These are phyloP conservation scores for Pezizomycotina sp. DNA, from an alignment of 2,329 filamentous ascomycete genomes.

Conservation along the genomic window DNA sequence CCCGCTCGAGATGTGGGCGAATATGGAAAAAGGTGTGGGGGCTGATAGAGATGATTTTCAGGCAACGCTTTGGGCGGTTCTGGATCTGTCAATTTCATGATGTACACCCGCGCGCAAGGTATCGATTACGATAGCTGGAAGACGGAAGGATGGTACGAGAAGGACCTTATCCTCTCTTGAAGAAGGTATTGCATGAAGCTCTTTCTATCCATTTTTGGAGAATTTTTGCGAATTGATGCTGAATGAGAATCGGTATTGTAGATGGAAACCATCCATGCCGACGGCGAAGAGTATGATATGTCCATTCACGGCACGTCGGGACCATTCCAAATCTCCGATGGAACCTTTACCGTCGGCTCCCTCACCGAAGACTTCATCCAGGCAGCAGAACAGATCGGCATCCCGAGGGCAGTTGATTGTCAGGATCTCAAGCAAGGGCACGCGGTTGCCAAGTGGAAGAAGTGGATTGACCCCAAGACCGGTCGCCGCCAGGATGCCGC, in stretches of 20 bases:
- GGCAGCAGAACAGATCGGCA: constrained; percentile 35
- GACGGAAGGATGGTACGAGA: constrained; percentile 36
- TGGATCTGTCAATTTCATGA: constrained; percentile 44
- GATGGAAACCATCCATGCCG: constrained; percentile 19
- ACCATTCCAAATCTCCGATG: constrained; percentile 32
- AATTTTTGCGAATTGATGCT: neutral
- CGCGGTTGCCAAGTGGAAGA: constrained; percentile 18
- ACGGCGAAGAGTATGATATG: constrained; percentile 8
- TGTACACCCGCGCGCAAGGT: constrained; percentile 31
- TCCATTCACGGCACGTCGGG: constrained; percentile 21
- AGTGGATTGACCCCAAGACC: constrained; percentile 29
- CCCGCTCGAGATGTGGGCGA: neutral
- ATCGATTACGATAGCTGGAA: constrained; percentile 39
- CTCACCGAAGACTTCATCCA: constrained; percentile 37
- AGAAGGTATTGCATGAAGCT: constrained; percentile 30
- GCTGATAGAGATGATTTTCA: too few species aligned
- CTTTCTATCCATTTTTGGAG: neutral
- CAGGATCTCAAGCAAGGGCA: constrained; percentile 2
- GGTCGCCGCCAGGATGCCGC: constrained; percentile 43
- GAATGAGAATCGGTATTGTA: neutral
- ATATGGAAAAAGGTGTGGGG: constrained; percentile 25
- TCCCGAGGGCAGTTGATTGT: neutral
- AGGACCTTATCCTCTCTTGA: constrained; percentile 40
- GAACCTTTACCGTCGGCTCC: constrained; percentile 31
- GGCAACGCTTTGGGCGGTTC: constrained; percentile 48